phyloP scores from a whole-genome alignment of 305 asterid species.

The Fraxinus xanthoxyloides region DNA sequence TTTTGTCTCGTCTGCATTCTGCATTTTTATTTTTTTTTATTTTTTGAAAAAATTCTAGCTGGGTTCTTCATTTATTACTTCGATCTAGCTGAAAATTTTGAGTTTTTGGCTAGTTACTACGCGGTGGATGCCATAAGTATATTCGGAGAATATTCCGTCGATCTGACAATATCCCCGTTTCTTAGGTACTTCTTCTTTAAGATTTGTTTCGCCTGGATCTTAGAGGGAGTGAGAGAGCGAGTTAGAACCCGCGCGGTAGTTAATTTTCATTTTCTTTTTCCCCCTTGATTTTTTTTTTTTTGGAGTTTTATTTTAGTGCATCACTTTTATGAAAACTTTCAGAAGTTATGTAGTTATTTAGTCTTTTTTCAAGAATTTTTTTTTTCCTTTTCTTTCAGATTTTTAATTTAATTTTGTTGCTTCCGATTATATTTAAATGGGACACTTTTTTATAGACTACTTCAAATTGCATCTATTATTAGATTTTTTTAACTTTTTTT shows the following conservation, averaged over 20 bases:
- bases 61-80: conserved; percentile 18
- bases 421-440: neutral
- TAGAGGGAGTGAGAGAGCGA: neutral
- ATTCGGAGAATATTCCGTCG: conserved; percentile 33
- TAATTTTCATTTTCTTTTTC: neutral
- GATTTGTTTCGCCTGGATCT: conserved; percentile 27
- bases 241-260: neutral
- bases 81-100: conserved; percentile 46
- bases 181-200: conserved; percentile 12
- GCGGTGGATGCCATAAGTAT: conserved; percentile 13
- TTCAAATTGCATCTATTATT: neutral
- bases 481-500: conserved; percentile 8
- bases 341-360: neutral
- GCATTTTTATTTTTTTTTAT: neutral
- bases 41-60: conserved; percentile 31
- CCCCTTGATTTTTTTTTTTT: neutral
- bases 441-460: conserved; percentile 15
- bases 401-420: neutral
- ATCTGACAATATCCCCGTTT: conserved; percentile 24
- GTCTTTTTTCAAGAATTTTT: neutral
- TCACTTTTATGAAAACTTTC: neutral
- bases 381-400: neutral
- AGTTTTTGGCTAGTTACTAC: conserved; percentile 21
- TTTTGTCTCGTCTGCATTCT: conserved; percentile 2
- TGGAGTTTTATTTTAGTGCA: conserved; percentile 1